Base-by-base conservation (phyloP, 2,329 filamentous ascomycete species). In the Aureobasidium sp. region DNA sequence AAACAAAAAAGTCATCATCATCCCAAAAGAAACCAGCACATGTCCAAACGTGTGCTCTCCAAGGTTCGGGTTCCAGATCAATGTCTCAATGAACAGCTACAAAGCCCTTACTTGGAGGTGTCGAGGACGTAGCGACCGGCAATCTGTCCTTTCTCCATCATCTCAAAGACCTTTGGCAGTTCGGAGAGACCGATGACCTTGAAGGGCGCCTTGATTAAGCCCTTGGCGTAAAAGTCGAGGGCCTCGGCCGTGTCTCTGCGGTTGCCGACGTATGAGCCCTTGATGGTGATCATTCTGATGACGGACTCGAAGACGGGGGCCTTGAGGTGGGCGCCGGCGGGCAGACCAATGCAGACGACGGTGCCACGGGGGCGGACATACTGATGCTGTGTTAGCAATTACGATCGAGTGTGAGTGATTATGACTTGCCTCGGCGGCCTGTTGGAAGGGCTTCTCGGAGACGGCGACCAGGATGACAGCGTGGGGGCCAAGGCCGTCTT, bases 181-280 rank as follows among this genome's bases (percentile, higher is more conserved):
- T 97, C 82, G 70, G 86, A 88, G 64, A 97, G 80, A 15, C 91
- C 90, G 59, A 91, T 86, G 8, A 84, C 84, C 87, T 96, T 95
- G 84, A 83, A 94, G 8, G 93, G 93, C 5, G 87, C 57, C 57
- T 60, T 60, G 82, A 97, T 92, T 66, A 95, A 78, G 17, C 93
- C 93, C 25, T 88, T 83, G 62, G 83, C 79, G 81, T 85, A 97
- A 80, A 97, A 97, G 68, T 97, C 92, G 65, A 97, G 81, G 2
- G 93, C 92, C 80, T 97, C 93, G 59, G 87, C 84, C 0, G 87
- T 88, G 74, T 97, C 93, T 73, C 88, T 86, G 68, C 93, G 85
- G 80, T 96, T 97, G 63, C 93, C 93, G 68, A 97, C 93, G 73
- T 97, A 97, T 69, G 87, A 91, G 64, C 92, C 92, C 80, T 90